phyloP scores from a whole-genome alignment of 73 alveolate genomes.

The Stentor coeruleus region DNA sequence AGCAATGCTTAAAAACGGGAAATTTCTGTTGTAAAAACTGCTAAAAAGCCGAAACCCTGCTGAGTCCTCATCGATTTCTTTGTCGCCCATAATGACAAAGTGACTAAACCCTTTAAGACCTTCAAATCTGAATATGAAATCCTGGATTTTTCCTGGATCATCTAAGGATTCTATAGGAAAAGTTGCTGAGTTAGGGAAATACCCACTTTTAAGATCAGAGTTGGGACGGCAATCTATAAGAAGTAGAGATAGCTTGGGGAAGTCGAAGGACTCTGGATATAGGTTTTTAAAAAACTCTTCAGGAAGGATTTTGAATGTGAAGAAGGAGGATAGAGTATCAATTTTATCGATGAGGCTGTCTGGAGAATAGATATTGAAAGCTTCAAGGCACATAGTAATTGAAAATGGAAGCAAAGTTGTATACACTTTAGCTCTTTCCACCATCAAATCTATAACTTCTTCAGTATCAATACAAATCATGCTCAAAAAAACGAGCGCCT shows the following conservation, averaged over 20 bases:
- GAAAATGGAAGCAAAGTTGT: neutral
- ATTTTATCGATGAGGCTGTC: neutral
- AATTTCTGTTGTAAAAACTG: too few species aligned
- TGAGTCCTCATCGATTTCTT: neutral
- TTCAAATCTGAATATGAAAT: neutral
- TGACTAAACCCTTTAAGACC: neutral
- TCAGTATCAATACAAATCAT: neutral
- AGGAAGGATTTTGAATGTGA: neutral
- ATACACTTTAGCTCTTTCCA: neutral
- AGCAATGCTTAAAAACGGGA: neutral
- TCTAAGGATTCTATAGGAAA: too few species aligned
- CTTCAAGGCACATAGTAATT: neutral
- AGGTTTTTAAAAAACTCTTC: neutral
- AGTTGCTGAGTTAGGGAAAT: neutral
- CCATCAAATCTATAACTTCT: neutral
- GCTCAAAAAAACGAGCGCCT: neutral
- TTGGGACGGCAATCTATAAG: neutral
- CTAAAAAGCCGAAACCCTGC: neutral
- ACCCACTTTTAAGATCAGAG: neutral
- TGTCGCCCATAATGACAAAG: neutral
- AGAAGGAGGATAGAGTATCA: neutral
- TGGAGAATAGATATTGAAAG: neutral
- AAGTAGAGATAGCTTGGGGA: too few species aligned
- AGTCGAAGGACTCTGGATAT: neutral
- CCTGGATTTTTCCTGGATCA: neutral